phyloP scores from a whole-genome alignment of 306 rosid genomes.

The Herpetospermum pedunculosum region DNA sequence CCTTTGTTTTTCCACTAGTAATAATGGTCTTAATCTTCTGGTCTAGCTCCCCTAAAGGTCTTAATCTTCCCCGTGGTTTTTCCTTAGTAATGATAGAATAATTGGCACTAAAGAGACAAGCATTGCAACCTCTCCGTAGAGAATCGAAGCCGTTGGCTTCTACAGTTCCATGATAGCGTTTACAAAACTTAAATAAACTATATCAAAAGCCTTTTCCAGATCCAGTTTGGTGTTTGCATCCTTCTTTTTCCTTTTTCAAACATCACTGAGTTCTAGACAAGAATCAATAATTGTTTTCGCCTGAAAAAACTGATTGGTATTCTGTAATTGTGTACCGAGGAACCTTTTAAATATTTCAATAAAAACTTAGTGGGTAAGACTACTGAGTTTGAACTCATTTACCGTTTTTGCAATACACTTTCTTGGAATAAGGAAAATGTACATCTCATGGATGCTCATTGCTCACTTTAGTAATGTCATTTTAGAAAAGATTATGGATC shows the following conservation, averaged over 20 bases:
- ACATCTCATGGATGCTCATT: neutral
- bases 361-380: neutral
- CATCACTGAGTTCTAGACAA: neutral
- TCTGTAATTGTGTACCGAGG: neutral
- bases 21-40: neutral
- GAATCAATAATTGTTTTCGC: neutral
- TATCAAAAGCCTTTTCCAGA: neutral
- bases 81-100: too few species aligned
- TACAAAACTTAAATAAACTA: neutral
- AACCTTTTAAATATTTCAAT: neutral
- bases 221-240: neutral
- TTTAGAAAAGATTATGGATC: neutral
- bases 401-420: neutral
- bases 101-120: too few species aligned
- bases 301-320: neutral
- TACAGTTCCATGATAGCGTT: neutral
- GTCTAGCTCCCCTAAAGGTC: neutral
- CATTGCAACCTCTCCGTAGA: too few species aligned
- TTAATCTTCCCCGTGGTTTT: too few species aligned
- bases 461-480: neutral
- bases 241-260: neutral
- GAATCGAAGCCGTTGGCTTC: neutral
- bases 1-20: neutral
- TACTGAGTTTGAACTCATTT: neutral
- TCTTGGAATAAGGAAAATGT: neutral